Conservation (phyloP, 768 basidiomycete species). For the Suillus subluteus region DNA sequence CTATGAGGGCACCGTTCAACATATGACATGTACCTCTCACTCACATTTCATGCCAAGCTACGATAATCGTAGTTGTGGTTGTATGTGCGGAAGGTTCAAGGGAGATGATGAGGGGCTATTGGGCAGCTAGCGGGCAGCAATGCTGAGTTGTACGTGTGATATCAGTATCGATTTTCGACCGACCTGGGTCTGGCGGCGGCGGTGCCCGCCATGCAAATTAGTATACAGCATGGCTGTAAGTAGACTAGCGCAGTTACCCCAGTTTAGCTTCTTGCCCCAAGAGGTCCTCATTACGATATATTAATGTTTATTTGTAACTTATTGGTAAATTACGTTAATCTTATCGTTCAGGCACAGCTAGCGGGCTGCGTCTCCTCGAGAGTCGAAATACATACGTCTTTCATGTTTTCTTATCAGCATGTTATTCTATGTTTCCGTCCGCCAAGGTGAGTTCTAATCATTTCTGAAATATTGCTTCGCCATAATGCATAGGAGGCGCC, state of each 20-base stretch:
- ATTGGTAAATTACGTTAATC: no score
- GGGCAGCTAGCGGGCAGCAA: background rate
- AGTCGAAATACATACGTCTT: background rate
- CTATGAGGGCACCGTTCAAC: background rate
- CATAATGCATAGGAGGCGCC: background rate
- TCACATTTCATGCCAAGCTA: background rate
- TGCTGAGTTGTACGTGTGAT: no score
- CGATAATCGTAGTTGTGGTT: background rate
- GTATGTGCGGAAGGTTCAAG: no score
- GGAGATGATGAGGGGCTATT: background rate
- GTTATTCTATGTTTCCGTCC: background rate
- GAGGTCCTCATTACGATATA: background rate
- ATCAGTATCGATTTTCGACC: no score
- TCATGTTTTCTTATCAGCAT: background rate
- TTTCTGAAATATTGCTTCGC: background rate
- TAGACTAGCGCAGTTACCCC: constrained; percentile 1
- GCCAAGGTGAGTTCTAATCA: background rate
- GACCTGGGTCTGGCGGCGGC: no score
- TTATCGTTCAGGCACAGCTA: no score
- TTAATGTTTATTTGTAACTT: background rate
- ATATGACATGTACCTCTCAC: no score
- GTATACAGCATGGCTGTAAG: background rate
- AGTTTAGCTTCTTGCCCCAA: background rate
- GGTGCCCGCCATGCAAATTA: background rate
- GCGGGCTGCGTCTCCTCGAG: background rate